These are phyloP conservation scores for Miamiensis avidus DNA, from an alignment of 169 alveolate genomes.

Conservation along the genomic window DNA sequence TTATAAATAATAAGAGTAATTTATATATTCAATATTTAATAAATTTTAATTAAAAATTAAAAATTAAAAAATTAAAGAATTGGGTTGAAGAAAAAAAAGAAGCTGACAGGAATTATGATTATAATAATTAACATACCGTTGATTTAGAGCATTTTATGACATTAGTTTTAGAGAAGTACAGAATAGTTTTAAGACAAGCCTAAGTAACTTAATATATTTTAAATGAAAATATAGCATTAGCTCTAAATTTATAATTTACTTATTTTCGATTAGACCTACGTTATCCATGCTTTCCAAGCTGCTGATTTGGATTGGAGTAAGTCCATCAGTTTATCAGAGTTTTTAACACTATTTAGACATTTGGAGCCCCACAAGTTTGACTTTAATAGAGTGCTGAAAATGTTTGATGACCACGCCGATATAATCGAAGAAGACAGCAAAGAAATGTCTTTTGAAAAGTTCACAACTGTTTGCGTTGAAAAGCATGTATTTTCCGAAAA, in stretches of 20 bases:
- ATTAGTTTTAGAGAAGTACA: conserved; percentile 38
- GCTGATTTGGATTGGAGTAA: conserved; percentile 49
- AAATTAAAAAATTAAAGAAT: neutral
- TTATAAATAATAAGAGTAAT: neutral
- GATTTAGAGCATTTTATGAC: conserved; percentile 41
- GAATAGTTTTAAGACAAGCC: conserved; percentile 29
- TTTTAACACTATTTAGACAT: conserved; percentile 39
- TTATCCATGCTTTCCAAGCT: conserved; percentile 42
- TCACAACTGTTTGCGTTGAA: conserved; percentile 37
- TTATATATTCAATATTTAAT: too few species aligned
- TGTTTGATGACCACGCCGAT: conserved; percentile 47
- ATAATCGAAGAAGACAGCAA: conserved; percentile 19
- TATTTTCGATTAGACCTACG: neutral
- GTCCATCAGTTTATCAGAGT: conserved; percentile 35
- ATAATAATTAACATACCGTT: conserved; percentile 22
- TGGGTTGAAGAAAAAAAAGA: conserved; percentile 37
- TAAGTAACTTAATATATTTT: neutral
- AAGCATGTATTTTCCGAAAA: conserved; percentile 26
- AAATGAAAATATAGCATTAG: too few species aligned
- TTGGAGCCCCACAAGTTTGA: conserved; percentile 26
- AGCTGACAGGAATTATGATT: conserved; percentile 21
- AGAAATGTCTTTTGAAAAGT: conserved; percentile 40
- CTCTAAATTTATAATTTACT: too few species aligned
- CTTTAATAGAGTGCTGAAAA: conserved; percentile 24
- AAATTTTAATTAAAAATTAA: too few species aligned